phyloP scores from a whole-genome alignment of 331 rosid genomes.

The Erythrophleum ivorense region DNA sequence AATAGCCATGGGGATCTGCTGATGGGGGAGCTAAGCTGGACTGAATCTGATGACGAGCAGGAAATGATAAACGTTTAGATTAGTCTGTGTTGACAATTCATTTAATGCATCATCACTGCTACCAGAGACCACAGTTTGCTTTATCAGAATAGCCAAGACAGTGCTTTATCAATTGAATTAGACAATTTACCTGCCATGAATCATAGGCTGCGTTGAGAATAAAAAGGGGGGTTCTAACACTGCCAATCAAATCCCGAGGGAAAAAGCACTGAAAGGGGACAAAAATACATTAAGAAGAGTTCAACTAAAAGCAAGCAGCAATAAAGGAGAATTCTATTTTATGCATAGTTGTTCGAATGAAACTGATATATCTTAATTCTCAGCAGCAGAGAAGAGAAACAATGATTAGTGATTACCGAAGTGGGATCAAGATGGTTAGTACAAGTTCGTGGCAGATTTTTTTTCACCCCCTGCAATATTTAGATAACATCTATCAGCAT shows the following conservation, averaged over 20 bases:
- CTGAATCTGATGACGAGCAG: conserved; percentile 64
- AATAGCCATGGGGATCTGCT: conserved; percentile 86
- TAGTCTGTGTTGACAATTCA: conserved; percentile 22
- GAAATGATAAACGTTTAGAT: conserved; percentile 19
- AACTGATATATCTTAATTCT: conserved; percentile 1
- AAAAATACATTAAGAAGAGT: conserved; percentile 21
- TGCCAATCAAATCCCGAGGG: conserved; percentile 81
- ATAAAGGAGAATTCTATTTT: not conserved
- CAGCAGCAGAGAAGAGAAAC: not conserved
- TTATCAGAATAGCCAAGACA: conserved; percentile 5
- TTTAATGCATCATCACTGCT: not conserved
- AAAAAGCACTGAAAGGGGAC: conserved; percentile 80
- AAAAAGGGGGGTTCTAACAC: conserved; percentile 77
- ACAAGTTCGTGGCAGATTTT: conserved; percentile 72
- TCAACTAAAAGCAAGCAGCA: conserved; percentile 33
- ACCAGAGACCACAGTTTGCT: not conserved
- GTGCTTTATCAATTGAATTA: not conserved
- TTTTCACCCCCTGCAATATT: conserved; percentile 63
- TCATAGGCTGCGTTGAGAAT: conserved; percentile 93
- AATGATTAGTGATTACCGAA: conserved; percentile 56
- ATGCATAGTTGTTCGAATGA: conserved; percentile 32
- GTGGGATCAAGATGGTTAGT: conserved; percentile 79
- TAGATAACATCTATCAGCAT: conserved; percentile 24
- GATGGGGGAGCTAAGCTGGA: conserved; percentile 92
- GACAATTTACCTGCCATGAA: conserved; percentile 84